A percentile compares a stretch with the other conserved stretches of the same genome.
These are phyloP conservation scores for Backusella mclennaniae DNA, from an alignment of 192 early-diverging fungal genomes.

Conservation along the genomic window DNA sequence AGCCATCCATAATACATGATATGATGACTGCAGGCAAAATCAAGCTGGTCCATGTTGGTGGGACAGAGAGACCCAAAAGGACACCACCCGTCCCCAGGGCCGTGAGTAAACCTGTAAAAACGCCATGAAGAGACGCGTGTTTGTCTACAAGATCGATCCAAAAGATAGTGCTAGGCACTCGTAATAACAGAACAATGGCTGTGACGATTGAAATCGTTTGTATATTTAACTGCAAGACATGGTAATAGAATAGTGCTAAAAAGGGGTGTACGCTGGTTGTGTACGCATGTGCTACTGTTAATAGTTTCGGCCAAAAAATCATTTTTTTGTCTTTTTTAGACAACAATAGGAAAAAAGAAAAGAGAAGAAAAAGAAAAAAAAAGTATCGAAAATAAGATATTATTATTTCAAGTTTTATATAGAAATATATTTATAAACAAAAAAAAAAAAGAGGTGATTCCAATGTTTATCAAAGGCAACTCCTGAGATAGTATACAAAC, in stretches of 20 bases:
- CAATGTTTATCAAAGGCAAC: not conserved
- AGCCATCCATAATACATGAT: slow-evolving; percentile 25
- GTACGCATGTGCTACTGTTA: slow-evolving; percentile 16
- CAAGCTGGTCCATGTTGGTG: slow-evolving; percentile 13
- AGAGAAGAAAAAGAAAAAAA: not conserved
- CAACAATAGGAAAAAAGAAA: not conserved
- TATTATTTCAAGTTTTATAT: not conserved
- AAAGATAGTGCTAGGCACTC: not conserved
- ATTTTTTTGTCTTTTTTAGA: not conserved
- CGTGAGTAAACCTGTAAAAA: slow-evolving; percentile 16
- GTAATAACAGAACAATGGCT: not conserved
- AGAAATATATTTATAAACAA: not conserved
- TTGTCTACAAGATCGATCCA: slow-evolving; percentile 18
- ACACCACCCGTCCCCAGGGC: slow-evolving; percentile 13
- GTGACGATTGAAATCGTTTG: not conserved
- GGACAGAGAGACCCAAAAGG: slow-evolving; percentile 14
- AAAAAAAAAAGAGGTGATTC: not conserved
- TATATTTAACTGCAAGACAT: slow-evolving; percentile 8
- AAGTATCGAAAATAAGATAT: not conserved
- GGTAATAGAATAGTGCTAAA: slow-evolving; percentile 18
- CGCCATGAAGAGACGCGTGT: slow-evolving; percentile 14
- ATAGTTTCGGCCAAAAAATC: slow-evolving; percentile 24
- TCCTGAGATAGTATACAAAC: too few species aligned
- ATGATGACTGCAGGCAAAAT: slow-evolving; percentile 7
- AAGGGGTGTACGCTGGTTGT: slow-evolving; percentile 18